phyloP scores from a whole-genome alignment of 2,329 filamentous ascomycete genomes.

The Stachybotrys chlorohalonatus region DNA sequence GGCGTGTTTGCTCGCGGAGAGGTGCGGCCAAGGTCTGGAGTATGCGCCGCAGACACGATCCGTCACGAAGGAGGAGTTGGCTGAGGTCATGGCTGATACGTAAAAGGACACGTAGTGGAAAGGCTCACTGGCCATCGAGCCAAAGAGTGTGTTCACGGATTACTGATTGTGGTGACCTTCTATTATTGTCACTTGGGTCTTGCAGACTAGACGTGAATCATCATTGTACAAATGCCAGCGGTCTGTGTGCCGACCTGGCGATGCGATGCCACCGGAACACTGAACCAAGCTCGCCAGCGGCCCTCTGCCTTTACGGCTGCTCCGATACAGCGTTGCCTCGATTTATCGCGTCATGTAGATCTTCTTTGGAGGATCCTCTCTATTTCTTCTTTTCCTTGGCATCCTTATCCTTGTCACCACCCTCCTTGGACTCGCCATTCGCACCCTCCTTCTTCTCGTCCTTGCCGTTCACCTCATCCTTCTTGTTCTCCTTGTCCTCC shows the following conservation, averaged over 20 bases:
- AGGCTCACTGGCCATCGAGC: not conserved
- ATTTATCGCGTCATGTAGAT: too few species aligned
- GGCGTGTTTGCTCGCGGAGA: constrained; percentile 67
- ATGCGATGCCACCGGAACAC: constrained; percentile 6
- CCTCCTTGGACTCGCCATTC: constrained; percentile 41
- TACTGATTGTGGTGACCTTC: constrained; percentile 4
- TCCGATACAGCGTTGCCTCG: too few species aligned
- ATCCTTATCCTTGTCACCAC: constrained; percentile 43
- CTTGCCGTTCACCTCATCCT: constrained; percentile 55
- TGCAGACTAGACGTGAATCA: constrained; percentile 13
- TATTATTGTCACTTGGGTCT: constrained; percentile 13
- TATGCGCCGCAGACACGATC: constrained; percentile 43
- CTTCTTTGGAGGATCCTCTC: constrained; percentile 6
- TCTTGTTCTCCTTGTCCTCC: constrained; percentile 88
- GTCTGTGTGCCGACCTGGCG: not conserved
- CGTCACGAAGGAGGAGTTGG: constrained; percentile 58
- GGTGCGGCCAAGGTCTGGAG: constrained; percentile 50
- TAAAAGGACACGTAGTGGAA: constrained; percentile 5
- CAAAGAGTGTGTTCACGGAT: not conserved
- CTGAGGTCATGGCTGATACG: constrained; percentile 52
- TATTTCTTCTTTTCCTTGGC: constrained; percentile 45
- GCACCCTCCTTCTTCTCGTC: constrained; percentile 48
- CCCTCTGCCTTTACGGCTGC: too few species aligned
- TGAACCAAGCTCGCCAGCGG: constrained; percentile 3
- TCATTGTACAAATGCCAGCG: constrained; percentile 17